Percentiles rank a stretch among this genome's conserved stretches.
phyloP scores from a whole-genome alignment of 805 yeast species.

The Wickerhamiella spandovensis region DNA sequence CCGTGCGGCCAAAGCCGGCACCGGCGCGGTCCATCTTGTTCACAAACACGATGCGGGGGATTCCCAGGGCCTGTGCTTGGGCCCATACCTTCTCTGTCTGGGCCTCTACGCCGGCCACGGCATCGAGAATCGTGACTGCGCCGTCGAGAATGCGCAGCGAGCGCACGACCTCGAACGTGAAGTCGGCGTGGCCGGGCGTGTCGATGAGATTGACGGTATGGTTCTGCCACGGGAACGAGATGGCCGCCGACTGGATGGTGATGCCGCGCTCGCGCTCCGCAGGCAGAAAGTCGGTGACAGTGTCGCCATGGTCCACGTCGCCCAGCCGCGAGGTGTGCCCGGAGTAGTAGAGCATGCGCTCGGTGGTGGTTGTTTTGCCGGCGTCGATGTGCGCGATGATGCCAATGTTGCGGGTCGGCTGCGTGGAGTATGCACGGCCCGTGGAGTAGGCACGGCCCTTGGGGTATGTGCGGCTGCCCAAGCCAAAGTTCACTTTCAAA shows the following conservation, averaged over 20 bases:
- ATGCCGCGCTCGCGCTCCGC: constrained; percentile 89
- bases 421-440: no score
- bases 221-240: constrained; percentile 73
- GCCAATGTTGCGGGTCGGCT: constrained; percentile 59
- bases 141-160: constrained; percentile 89
- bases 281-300: constrained; percentile 83
- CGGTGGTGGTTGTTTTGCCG: constrained; percentile 96
- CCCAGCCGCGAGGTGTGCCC: constrained; percentile 76
- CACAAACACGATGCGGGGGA: constrained; percentile 70
- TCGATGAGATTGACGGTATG: constrained; percentile 77
- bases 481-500: no score
- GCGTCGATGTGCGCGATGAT: constrained; percentile 99
- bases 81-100: constrained; percentile 97
- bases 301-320: constrained; percentile 89
- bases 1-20: constrained; percentile 86
- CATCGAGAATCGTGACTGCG: constrained; percentile 83
- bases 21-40: constrained; percentile 97
- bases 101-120: constrained; percentile 96
- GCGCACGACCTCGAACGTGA: constrained; percentile 84
- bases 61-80: constrained; percentile 52
- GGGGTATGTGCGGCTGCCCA: no score
- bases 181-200: constrained; percentile 98
- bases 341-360: constrained; percentile 80
- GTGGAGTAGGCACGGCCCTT: no score
- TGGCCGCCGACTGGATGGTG: constrained; percentile 93